Evolutionary conservation across 176 grass and related monocot genomes (phyloP).

Genomic region (Elaeis guineensis): DNA sequence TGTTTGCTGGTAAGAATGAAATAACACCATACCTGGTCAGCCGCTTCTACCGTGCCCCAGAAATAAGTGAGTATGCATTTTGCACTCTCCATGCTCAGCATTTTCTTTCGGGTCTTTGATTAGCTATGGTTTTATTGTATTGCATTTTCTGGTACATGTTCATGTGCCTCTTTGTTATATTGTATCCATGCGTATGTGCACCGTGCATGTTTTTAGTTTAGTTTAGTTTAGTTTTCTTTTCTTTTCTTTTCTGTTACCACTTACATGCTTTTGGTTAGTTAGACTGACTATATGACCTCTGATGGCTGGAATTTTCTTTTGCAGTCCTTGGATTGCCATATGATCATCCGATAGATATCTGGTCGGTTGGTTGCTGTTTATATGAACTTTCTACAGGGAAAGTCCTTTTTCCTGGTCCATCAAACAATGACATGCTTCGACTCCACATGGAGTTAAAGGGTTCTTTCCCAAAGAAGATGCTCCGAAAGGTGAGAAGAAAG

Average conservation of each 20-base stretch:
- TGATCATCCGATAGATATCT: conserved; percentile 92
- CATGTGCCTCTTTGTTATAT: too few relatives aligned
- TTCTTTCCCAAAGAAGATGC: conserved; percentile 96
- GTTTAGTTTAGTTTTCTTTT: background rate
- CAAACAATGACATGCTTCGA: conserved; percentile 96
- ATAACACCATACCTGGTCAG: conserved; percentile 98
- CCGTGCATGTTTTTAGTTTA: background rate
- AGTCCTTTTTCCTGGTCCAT: conserved; percentile 84
- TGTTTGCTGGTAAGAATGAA: conserved; percentile 99
- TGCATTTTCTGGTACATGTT: conserved; percentile 5
- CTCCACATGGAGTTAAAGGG: conserved; percentile 98
- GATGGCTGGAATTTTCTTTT: conserved; percentile 14
- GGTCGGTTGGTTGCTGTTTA: conserved; percentile 95
- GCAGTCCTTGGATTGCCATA: conserved; percentile 97
- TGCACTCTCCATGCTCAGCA: conserved; percentile 10
- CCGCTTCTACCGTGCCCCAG: conserved; percentile 95
- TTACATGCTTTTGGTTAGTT: too few relatives aligned
- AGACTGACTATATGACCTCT: too few relatives aligned
- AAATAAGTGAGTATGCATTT: conserved; percentile 77
- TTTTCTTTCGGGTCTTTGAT: conserved; percentile 10
- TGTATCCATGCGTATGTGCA: too few relatives aligned
- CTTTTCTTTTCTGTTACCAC: too few relatives aligned
- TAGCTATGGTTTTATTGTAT: background rate
- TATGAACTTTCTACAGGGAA: conserved; percentile 98
- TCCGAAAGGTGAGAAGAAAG: conserved; percentile 58